Conservation (phyloP, 805 yeast genomes). For the Clavispora vitiphila region DNA sequence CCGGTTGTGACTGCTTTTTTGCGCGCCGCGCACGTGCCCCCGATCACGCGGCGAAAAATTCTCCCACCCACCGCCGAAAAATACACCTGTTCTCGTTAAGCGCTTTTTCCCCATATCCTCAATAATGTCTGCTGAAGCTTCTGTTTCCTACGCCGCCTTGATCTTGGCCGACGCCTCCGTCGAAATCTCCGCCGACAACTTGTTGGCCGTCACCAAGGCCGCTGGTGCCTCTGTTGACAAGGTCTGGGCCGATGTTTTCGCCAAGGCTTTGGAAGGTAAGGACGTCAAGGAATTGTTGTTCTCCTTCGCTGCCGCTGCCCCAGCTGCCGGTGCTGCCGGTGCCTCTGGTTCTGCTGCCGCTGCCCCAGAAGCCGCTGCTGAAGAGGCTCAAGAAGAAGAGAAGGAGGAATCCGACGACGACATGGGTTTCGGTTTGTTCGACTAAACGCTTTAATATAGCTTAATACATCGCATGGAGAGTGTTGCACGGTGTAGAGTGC, state of each 20-base stretch:
- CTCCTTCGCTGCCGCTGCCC: conserved; percentile 47
- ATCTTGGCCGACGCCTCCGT: conserved; percentile 96
- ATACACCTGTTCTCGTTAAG: not conserved
- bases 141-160: conserved; percentile 97
- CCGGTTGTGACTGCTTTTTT: conserved; percentile 2
- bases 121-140: conserved; percentile 82
- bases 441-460: conserved; percentile 14
- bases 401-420: conserved; percentile 20
- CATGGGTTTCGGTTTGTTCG: conserved; percentile 31
- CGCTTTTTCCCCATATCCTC: conserved; percentile 1
- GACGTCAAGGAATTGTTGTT: conserved; percentile 73
- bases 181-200: conserved; percentile 86
- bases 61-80: conserved; percentile 3
- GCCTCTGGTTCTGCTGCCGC: conserved; percentile 30
- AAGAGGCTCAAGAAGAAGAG: conserved; percentile 18
- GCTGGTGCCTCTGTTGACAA: conserved; percentile 78
- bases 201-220: conserved; percentile 69
- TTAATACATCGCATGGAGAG: conserved; percentile 9
- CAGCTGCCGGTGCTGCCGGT: conserved; percentile 34
- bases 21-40: not conserved
- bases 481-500: too few relatives aligned
- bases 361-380: conserved; percentile 48
- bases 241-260: conserved; percentile 84
- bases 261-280: conserved; percentile 83
- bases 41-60: conserved; percentile 6